These are phyloP conservation scores for Eucalyptus polybractea DNA, from an alignment of 345 rosid genomes.

Conservation along the genomic window DNA sequence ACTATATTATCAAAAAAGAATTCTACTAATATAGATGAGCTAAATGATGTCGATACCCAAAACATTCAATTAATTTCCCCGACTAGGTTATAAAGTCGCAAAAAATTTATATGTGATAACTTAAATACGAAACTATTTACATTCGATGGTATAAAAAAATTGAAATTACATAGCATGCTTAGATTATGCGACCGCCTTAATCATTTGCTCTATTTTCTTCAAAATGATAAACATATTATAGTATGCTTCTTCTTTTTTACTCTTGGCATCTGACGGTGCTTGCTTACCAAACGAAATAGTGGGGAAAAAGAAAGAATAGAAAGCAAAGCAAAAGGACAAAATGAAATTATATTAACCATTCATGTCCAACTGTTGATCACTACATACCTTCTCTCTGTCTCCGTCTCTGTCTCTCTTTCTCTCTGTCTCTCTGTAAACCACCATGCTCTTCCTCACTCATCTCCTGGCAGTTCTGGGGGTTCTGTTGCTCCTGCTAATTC, in stretches of 20 bases:
- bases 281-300: neutral
- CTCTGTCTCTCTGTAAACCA: neutral
- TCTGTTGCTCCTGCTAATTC: neutral
- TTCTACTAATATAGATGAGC: too few relatives aligned
- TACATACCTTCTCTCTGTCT: neutral
- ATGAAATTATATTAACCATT: neutral
- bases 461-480: neutral
- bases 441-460: neutral
- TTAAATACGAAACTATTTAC: neutral
- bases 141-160: neutral
- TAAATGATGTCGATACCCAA: too few relatives aligned
- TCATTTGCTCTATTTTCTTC: neutral
- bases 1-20: too few relatives aligned
- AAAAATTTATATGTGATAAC: neutral
- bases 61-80: neutral
- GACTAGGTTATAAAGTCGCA: rapidly evolving
- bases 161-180: neutral
- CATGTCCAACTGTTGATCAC: neutral
- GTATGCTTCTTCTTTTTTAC: too few relatives aligned
- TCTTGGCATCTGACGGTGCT: neutral
- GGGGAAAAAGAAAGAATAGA: neutral
- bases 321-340: neutral
- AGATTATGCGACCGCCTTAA: neutral
- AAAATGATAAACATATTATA: neutral
- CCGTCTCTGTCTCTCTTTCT: neutral